A percentile compares a stretch with the other conserved stretches of the same genome.
phyloP scores from a whole-genome alignment of 202 grass and related monocot species.

The Carex arenaria region DNA sequence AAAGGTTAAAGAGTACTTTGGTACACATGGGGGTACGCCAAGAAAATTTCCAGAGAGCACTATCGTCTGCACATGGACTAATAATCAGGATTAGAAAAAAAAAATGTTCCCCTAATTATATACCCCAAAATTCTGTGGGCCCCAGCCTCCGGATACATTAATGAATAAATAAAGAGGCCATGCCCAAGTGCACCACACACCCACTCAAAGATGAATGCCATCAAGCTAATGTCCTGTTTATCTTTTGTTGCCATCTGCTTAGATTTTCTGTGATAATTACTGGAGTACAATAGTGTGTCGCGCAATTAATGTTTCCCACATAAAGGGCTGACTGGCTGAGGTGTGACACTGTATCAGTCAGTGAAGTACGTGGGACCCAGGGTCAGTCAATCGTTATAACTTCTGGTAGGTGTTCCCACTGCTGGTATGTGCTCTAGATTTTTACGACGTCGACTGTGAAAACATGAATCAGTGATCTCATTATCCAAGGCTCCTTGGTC shows the following conservation, averaged over 20 bases:
- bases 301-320: not conserved
- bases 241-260: not conserved
- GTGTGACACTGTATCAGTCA: too few species aligned
- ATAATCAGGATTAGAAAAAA: not conserved
- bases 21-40: not conserved
- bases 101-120: not conserved
- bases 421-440: not conserved
- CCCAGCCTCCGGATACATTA: too few species aligned
- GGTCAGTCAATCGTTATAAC: not conserved
- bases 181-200: not conserved
- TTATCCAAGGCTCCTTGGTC: not conserved
- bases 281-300: not conserved
- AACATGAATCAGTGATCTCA: not conserved
- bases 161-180: not conserved
- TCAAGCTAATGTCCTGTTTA: not conserved
- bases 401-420: not conserved
- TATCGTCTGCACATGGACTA: not conserved
- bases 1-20: not conserved
- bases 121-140: slow-evolving; percentile 7
- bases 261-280: not conserved
- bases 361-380: not conserved
- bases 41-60: not conserved
- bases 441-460: not conserved
- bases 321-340: too few species aligned
- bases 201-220: not conserved